A percentile compares a stretch with the other conserved stretches of the same genome.
These are phyloP conservation scores for Pyricularia sp. DNA, from an alignment of 2,329 filamentous ascomycete species.

Conservation along the genomic window DNA sequence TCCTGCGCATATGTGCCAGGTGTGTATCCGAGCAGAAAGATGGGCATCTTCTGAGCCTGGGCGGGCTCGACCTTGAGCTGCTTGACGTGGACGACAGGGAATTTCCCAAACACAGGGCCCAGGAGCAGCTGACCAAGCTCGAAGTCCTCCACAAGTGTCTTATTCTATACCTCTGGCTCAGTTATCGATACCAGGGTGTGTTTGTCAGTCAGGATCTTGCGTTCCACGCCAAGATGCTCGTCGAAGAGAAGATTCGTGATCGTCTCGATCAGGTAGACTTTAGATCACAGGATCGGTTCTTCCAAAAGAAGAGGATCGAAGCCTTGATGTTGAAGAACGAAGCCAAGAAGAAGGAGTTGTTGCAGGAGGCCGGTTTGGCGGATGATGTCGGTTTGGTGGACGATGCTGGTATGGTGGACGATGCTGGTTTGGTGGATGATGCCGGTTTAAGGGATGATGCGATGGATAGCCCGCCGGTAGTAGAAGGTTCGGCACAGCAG, in stretches of 20 bases:
- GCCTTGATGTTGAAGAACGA: conserved; percentile 10
- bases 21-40: conserved; percentile 59
- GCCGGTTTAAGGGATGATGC: neutral
- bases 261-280: conserved; percentile 49
- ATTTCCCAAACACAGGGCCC: conserved; percentile 10
- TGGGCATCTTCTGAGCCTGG: conserved; percentile 63
- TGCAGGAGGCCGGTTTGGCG: conserved; percentile 6
- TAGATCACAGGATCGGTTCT: conserved; percentile 23
- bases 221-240: conserved; percentile 66
- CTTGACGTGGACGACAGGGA: conserved; percentile 49
- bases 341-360: conserved; percentile 11
- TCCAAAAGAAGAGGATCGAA: conserved; percentile 18
- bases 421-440: neutral
- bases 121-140: conserved; percentile 54
- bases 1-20: conserved; percentile 36
- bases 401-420: too few relatives aligned
- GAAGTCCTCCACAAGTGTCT: conserved; percentile 75
- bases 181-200: conserved; percentile 75
- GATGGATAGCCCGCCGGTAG: too few relatives aligned
- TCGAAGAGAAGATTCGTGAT: conserved; percentile 66
- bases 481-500: neutral
- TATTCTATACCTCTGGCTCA: conserved; percentile 86
- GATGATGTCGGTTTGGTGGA: too few relatives aligned
- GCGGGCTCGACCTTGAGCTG: conserved; percentile 60
- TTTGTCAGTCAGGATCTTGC: conserved; percentile 69